Conservation (phyloP, 768 basidiomycete genomes). For the Boletus tomentosulus region DNA sequence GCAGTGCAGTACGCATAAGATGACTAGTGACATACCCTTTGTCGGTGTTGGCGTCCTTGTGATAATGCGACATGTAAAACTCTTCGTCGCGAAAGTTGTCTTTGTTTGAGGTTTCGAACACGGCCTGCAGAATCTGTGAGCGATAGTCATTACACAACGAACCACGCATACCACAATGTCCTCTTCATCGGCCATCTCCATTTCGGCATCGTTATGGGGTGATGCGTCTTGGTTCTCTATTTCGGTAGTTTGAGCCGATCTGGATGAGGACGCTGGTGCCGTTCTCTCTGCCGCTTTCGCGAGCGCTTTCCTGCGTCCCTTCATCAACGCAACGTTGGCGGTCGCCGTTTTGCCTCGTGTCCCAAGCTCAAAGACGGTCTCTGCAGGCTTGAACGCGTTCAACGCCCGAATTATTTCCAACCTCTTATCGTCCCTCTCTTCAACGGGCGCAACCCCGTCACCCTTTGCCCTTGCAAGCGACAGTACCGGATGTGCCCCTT, state of each 20-base stretch:
- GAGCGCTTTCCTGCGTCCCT: conserved; percentile 76
- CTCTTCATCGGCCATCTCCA: conserved; percentile 76
- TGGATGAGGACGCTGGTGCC: no score
- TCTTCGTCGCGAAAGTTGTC: conserved; percentile 69
- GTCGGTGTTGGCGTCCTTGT: conserved; percentile 82
- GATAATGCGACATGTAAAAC: conserved; percentile 91
- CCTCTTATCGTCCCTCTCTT: conserved; percentile 51
- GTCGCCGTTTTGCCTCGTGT: conserved; percentile 59
- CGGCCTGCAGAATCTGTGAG: conserved; percentile 43
- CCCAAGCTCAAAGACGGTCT: conserved; percentile 90
- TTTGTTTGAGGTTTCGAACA: conserved; percentile 54
- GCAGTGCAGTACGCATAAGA: background rate
- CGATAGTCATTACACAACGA: background rate
- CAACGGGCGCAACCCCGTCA: conserved; percentile 4
- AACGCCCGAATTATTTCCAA: conserved; percentile 69
- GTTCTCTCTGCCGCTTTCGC: conserved; percentile 56
- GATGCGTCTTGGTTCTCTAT: conserved; percentile 33
- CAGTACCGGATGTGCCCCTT: conserved; percentile 68
- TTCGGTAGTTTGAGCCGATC: no score
- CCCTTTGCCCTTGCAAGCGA: conserved; percentile 37
- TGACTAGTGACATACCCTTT: conserved; percentile 66
- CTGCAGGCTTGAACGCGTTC: conserved; percentile 75
- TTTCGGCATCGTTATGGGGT: conserved; percentile 25
- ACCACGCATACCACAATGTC: conserved; percentile 57
- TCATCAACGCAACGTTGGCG: conserved; percentile 75